Conservation (phyloP, 768 basidiomycete species). For the Mycena maculata region DNA sequence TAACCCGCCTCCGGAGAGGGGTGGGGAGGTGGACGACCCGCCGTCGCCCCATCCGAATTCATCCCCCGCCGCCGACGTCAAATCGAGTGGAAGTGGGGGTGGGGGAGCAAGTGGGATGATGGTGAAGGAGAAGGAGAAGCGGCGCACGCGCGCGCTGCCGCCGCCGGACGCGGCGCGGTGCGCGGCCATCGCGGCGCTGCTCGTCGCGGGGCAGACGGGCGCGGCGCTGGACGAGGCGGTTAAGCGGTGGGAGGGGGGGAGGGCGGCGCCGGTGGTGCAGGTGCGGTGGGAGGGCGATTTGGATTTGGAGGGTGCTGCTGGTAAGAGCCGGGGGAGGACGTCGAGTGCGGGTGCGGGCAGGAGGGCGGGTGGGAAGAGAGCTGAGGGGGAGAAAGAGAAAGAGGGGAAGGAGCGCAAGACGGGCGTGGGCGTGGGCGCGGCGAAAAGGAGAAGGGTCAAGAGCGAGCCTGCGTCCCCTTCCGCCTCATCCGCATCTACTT, state of each 20-base stretch:
- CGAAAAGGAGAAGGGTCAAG: not conserved
- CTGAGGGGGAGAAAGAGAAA: not conserved
- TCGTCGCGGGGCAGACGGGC: conserved; percentile 61
- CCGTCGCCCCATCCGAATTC: not conserved
- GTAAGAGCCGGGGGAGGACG: not conserved
- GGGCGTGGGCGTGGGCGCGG: not conserved
- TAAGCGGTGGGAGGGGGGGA: conserved; percentile 51
- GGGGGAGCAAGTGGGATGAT: too few species aligned
- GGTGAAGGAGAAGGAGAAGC: too few species aligned
- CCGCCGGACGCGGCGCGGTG: conserved; percentile 56
- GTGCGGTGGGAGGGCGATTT: not conserved
- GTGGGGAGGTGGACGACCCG: not conserved
- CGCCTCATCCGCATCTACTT: too few species aligned
- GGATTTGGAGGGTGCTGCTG: not conserved
- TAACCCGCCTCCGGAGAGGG: not conserved
- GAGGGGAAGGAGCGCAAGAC: not conserved
- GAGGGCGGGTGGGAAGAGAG: not conserved
- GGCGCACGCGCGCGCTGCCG: conserved; percentile 39
- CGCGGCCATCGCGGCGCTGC: conserved; percentile 61
- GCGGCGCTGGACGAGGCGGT: conserved; percentile 56
- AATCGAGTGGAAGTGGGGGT: too few species aligned
- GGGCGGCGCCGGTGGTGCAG: conserved; percentile 25
- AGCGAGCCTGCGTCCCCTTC: not conserved
- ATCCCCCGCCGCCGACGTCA: not conserved
- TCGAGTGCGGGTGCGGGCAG: not conserved